Evolutionary conservation across 805 yeast genomes (phyloP).

Genomic region (Wickerhamiella siamensis): DNA sequence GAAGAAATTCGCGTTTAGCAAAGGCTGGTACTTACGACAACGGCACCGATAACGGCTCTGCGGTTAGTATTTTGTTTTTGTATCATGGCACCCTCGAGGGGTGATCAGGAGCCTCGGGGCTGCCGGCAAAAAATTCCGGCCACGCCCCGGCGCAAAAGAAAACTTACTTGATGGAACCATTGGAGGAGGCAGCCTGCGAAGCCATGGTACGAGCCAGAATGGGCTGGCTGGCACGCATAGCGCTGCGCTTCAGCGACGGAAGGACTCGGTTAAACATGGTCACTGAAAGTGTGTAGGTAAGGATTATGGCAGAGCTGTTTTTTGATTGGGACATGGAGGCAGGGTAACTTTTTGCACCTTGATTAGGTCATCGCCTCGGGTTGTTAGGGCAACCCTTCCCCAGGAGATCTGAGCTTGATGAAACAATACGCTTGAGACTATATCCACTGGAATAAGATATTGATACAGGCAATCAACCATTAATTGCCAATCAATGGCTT

Average conservation of each 20-base stretch:
- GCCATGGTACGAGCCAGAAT: constrained; percentile 17
- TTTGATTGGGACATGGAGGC: constrained; percentile 3
- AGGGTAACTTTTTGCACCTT: constrained; percentile 3
- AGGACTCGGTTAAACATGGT: constrained; percentile 21
- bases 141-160: neutral
- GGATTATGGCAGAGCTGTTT: neutral
- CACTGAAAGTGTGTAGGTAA: constrained; percentile 4
- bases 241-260: constrained; percentile 21
- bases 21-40: constrained; percentile 10
- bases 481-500: too few relatives aligned
- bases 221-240: constrained; percentile 16
- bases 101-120: neutral
- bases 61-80: neutral
- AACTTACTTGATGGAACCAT: constrained; percentile 14
- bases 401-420: too few relatives aligned
- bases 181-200: constrained; percentile 12
- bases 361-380: too few relatives aligned
- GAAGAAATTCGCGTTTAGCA: too few relatives aligned
- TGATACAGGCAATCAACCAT: too few relatives aligned
- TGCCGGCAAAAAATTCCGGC: neutral
- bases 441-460: too few relatives aligned
- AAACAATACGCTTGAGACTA: too few relatives aligned
- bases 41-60: constrained; percentile 21
- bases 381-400: too few relatives aligned
- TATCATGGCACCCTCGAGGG: neutral